Evolutionary conservation across 345 rosid genomes (phyloP).

Genomic region (Atalantia buxifolia): DNA sequence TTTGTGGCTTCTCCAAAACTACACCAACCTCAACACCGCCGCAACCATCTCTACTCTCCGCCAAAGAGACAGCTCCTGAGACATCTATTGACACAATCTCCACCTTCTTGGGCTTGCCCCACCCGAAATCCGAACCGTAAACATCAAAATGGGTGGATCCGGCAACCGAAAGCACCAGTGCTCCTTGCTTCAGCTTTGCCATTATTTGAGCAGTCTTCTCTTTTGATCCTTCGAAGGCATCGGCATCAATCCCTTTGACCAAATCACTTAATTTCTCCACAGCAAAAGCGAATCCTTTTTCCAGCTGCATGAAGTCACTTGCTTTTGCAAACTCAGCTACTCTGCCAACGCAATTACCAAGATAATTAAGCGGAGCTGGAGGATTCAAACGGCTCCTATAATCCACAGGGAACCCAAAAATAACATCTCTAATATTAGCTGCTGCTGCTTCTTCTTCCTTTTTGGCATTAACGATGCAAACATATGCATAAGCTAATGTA

Average conservation of each 20-base stretch:
- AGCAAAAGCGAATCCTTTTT: neutral
- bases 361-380: slow-evolving; percentile 17
- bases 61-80: neutral
- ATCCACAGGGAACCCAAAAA: slow-evolving; percentile 18
- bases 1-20: neutral
- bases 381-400: slow-evolving; percentile 24
- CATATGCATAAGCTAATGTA: slow-evolving; percentile 5
- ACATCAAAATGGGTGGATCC: neutral
- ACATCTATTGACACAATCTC: neutral
- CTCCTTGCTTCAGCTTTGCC: neutral
- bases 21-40: neutral
- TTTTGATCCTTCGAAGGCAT: neutral
- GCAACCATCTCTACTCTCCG: neutral
- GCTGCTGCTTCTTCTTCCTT: neutral
- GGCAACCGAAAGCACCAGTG: neutral
- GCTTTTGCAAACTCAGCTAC: neutral
- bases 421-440: neutral
- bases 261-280: neutral
- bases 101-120: neutral
- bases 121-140: neutral
- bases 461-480: slow-evolving; percentile 18
- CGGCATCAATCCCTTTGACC: neutral
- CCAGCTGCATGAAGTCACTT: neutral
- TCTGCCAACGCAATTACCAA: slow-evolving; percentile 24
- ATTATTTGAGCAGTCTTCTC: neutral